Evolutionary conservation across 768 basidiomycete genomes (phyloP).

Genomic region (Pleurotus salmoneostramineus): DNA sequence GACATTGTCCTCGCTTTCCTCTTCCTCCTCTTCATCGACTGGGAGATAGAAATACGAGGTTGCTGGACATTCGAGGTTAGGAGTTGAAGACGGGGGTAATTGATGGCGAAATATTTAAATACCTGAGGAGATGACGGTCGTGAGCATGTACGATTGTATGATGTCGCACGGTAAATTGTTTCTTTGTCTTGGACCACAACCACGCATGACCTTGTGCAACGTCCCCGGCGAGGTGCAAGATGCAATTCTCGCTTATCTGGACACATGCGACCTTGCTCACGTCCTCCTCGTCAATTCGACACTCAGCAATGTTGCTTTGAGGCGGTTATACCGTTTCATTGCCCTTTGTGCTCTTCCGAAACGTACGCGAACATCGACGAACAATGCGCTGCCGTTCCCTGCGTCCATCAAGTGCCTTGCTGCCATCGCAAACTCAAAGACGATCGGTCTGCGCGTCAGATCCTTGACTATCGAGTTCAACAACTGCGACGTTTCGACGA

Average conservation of each 20-base stretch:
- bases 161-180: too few relatives aligned
- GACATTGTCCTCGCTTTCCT: conserved; percentile 39
- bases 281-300: background rate
- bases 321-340: conserved; percentile 1
- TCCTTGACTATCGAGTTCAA: background rate
- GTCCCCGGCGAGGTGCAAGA: conserved; percentile 3
- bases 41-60: conserved; percentile 63
- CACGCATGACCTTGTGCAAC: too few relatives aligned
- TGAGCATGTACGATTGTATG: background rate
- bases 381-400: background rate
- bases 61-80: conserved; percentile 29
- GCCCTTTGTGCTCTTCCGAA: background rate
- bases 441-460: background rate
- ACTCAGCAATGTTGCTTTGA: background rate
- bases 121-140: background rate
- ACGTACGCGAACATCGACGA: background rate
- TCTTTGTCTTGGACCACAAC: too few relatives aligned
- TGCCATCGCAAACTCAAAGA: background rate
- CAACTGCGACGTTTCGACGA: background rate
- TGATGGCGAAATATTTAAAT: background rate
- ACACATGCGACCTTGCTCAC: background rate
- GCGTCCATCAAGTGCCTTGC: background rate
- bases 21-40: conserved; percentile 51
- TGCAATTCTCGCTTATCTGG: background rate
- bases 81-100: background rate